Evolutionary conservation across 2,329 filamentous ascomycete genomes (phyloP), one percentile per base, ranked within the genome.

Genomic region (Colletotrichum sp.): DNA sequence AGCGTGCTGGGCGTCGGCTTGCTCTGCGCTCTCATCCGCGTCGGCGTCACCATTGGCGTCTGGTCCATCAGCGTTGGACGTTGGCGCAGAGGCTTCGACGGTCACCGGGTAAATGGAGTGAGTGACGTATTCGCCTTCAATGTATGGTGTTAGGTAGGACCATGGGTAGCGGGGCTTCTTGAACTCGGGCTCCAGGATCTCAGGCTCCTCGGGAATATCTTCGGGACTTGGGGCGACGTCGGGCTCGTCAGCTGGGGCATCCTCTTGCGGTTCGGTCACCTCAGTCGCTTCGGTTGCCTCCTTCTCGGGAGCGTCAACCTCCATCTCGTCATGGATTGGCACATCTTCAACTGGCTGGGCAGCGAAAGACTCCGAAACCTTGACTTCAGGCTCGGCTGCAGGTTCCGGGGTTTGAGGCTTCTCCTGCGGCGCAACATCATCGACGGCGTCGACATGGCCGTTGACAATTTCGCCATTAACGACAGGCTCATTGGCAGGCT

Each of bases 121-220:
- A 3, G 81, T 77, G 28, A 84, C 77, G 69, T 80, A 85, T 72
- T 87, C 85, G 19, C 82, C 84, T 34, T 84, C 81, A 9, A 88
- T 73, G 66, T 86, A 87, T 6, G 86, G 84, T 3, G 84, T 87
- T 11, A 88, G 80, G 55, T 85, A 78, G 25, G 84, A 79, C 83
- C 85, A 87, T 27, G 82, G 82, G 4, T 84, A 73, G 6, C n/a
- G 55, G 25, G 36, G 34, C 48, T 68, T 77, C 61, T 30, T 55
- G 16, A 25, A 44, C 52, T 64, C 57, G 6, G 65, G 30, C 28
- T 27, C 30, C 27, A 19, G 39, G 82, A 76, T 22, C 77, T 55
- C 44, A 13, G 65, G 65, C 15, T 32, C 39, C 12, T 66, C 36
- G 19, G 39, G 25, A 8, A 52, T 8, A 15, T 68, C 65, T 9